phyloP scores from a whole-genome alignment of 2,329 filamentous ascomycete species.

The Immersiporthe knoxdaviesiana region DNA sequence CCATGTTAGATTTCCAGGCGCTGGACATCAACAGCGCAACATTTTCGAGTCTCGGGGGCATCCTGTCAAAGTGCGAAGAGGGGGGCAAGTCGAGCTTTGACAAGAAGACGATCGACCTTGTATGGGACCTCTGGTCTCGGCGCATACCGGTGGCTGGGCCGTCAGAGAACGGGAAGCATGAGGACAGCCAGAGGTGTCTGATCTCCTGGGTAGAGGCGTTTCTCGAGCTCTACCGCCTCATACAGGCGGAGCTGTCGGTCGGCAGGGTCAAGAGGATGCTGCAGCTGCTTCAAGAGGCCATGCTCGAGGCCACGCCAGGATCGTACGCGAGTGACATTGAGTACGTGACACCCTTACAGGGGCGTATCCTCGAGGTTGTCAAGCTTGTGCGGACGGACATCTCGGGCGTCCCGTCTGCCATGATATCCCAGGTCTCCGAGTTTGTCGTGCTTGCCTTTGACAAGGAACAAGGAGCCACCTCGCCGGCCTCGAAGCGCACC shows the following conservation, averaged over 20 bases:
- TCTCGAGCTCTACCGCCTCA: slow-evolving; percentile 76
- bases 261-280: slow-evolving; percentile 71
- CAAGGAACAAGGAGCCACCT: slow-evolving; percentile 36
- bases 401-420: slow-evolving; percentile 64
- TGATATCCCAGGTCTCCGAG: slow-evolving; percentile 71
- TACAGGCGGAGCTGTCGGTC: slow-evolving; percentile 64
- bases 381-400: slow-evolving; percentile 70
- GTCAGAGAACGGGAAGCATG: slow-evolving; percentile 47
- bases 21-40: slow-evolving; percentile 74
- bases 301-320: slow-evolving; percentile 69
- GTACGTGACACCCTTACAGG: slow-evolving; percentile 72
- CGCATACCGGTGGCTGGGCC: slow-evolving; percentile 59
- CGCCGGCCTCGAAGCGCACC: slow-evolving; percentile 63
- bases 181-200: slow-evolving; percentile 80
- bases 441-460: slow-evolving; percentile 73
- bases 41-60: slow-evolving; percentile 68
- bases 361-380: slow-evolving; percentile 68
- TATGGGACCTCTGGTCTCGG: slow-evolving; percentile 72
- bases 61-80: slow-evolving; percentile 57
- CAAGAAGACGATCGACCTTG: slow-evolving; percentile 59
- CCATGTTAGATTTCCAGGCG: slow-evolving; percentile 63
- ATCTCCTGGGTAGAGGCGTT: slow-evolving; percentile 80
- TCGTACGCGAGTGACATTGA: slow-evolving; percentile 75
- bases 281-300: slow-evolving; percentile 68
- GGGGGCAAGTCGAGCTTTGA: slow-evolving; percentile 49